Conservation (phyloP, 2,329 filamentous ascomycete genomes). For the Colletotrichum karsti region DNA sequence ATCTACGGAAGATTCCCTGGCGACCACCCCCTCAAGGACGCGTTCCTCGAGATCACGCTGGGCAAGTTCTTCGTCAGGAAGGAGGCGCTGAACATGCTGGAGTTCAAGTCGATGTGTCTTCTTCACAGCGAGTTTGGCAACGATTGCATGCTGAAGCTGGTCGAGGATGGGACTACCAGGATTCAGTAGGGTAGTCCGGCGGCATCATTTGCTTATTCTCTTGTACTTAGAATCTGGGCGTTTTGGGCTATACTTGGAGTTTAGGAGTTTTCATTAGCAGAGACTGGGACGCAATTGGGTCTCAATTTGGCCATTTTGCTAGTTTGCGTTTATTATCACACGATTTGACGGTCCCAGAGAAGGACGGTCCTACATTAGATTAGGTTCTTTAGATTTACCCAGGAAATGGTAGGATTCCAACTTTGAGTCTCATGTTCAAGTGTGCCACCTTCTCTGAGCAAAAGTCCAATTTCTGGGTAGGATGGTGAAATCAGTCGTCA, state of each 20-base stretch:
- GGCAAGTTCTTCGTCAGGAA: background rate
- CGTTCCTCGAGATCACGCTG: background rate
- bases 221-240: fast-evolving
- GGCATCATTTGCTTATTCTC: background rate
- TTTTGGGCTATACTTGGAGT: background rate
- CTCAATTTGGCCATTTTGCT: too few relatives aligned
- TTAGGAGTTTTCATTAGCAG: background rate
- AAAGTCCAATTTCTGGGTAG: constrained; percentile 5
- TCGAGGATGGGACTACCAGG: background rate
- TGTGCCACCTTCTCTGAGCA: background rate
- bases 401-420: too few relatives aligned
- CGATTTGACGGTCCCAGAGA: too few relatives aligned
- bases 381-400: too few relatives aligned
- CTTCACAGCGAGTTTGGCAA: background rate
- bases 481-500: constrained; percentile 16
- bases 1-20: background rate
- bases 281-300: too few relatives aligned
- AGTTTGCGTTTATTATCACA: too few relatives aligned
- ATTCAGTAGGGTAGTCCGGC: background rate
- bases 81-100: background rate
- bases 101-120: background rate
- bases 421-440: too few relatives aligned
- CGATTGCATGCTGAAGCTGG: constrained; percentile 2
- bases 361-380: too few relatives aligned
- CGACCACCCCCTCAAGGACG: background rate